phyloP scores from a whole-genome alignment of 768 basidiomycete genomes.

The Clavaria fumosa region DNA sequence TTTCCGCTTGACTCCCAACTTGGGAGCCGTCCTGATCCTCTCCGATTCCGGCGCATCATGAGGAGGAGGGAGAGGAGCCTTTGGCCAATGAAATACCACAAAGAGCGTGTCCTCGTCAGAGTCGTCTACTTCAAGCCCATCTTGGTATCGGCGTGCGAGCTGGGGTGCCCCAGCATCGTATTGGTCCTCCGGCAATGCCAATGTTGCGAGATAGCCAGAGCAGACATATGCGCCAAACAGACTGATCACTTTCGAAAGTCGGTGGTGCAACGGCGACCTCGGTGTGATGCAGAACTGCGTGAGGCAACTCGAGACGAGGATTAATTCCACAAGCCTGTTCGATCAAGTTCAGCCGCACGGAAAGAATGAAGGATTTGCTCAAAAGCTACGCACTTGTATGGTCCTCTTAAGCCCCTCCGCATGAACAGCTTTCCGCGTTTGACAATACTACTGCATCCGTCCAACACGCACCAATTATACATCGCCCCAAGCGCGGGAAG shows the following conservation, averaged over 20 bases:
- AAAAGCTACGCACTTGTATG: conserved; percentile 50
- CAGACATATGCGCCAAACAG: conserved; percentile 67
- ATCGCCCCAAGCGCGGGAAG: conserved; percentile 44
- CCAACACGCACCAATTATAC: conserved; percentile 81
- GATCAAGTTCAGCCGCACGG: conserved; percentile 4
- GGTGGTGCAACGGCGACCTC: conserved; percentile 39
- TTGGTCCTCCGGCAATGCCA: conserved; percentile 47
- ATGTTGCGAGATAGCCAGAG: conserved; percentile 74
- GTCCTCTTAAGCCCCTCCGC: conserved; percentile 52
- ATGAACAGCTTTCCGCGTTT: conserved; percentile 62
- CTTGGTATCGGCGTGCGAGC: conserved; percentile 65
- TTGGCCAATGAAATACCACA: conserved; percentile 52
- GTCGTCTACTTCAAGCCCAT: conserved; percentile 82
- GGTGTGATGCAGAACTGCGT: conserved; percentile 55
- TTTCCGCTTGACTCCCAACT: conserved; percentile 42
- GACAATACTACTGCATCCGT: conserved; percentile 61
- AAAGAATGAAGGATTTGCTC: background rate
- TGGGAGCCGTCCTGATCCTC: no score
- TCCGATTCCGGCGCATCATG: no score
- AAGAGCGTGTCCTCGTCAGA: conserved; percentile 80
- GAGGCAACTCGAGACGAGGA: conserved; percentile 63
- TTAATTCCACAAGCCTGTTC: conserved; percentile 48
- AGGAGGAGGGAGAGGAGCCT: no score
- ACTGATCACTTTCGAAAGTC: conserved; percentile 37
- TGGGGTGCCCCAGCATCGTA: conserved; percentile 36